A percentile compares a stretch with the other conserved stretches of the same genome.
These are phyloP conservation scores for Miamiensis avidus DNA, from an alignment of 169 alveolate species.

Conservation along the genomic window DNA sequence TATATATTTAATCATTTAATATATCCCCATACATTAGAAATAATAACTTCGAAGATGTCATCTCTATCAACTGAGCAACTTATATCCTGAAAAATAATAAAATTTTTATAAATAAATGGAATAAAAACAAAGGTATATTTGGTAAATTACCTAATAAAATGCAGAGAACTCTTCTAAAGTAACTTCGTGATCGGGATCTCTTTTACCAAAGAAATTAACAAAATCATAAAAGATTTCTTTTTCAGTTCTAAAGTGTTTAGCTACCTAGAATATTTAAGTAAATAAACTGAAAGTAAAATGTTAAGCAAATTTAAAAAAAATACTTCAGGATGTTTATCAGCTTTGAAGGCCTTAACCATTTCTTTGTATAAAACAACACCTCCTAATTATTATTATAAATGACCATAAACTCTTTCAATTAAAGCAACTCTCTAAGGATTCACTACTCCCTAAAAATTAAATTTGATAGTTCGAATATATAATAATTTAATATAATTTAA, in stretches of 20 bases:
- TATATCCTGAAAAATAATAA: background rate
- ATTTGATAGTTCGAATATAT: too few relatives aligned
- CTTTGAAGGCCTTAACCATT: conserved; percentile 27
- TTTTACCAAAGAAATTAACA: background rate
- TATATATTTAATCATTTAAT: too few relatives aligned
- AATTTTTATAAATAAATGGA: too few relatives aligned
- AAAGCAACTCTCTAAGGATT: conserved; percentile 19
- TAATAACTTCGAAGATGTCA: background rate
- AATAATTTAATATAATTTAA: background rate
- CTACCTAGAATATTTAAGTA: background rate
- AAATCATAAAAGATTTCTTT: background rate
- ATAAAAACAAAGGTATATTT: background rate
- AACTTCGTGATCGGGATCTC: background rate
- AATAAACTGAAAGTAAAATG: too few relatives aligned
- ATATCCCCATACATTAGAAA: background rate
- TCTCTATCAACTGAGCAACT: background rate
- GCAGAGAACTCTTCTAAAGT: background rate
- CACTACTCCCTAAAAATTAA: background rate
- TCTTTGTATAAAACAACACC: conserved; percentile 13
- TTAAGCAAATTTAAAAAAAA: background rate
- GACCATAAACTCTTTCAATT: conserved; percentile 32
- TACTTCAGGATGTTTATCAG: conserved; percentile 37
- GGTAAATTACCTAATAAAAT: background rate
- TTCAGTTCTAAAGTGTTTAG: background rate
- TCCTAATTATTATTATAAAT: conserved; percentile 25